Conservation (phyloP, 441 rosid species). For the Pelargonium citronellum region DNA sequence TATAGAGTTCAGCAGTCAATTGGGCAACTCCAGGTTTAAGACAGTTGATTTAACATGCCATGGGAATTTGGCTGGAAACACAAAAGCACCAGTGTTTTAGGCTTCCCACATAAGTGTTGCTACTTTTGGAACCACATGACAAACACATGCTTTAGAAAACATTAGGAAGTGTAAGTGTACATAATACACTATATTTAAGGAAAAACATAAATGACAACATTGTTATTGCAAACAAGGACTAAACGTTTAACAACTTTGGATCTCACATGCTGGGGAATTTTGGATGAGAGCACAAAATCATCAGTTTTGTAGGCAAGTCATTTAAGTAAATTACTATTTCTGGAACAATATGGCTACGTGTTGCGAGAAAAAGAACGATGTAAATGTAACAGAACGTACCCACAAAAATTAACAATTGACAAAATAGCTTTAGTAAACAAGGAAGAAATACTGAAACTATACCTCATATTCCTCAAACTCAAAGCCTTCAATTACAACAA, state of each 20-base stretch:
- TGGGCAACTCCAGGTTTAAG: background rate
- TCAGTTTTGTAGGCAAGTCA: background rate
- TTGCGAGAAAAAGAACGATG: background rate
- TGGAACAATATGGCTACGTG: background rate
- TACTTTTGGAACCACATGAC: background rate
- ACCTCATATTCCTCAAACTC: constrained; percentile 99
- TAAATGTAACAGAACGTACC: background rate
- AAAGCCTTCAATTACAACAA: constrained; percentile 67
- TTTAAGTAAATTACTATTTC: background rate
- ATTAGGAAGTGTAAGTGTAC: background rate
- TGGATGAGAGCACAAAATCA: background rate
- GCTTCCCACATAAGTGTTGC: background rate
- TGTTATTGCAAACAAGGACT: background rate
- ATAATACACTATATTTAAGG: background rate
- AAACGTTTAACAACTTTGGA: background rate
- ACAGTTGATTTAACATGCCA: background rate
- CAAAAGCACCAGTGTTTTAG: background rate
- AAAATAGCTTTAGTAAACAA: background rate
- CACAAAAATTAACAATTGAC: background rate
- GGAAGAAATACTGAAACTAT: constrained; percentile 17
- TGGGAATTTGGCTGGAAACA: background rate
- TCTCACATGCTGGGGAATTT: background rate
- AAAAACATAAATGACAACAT: background rate
- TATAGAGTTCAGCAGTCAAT: background rate
- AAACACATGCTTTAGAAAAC: too few relatives aligned